A percentile compares a stretch with the other conserved stretches of the same genome.
Conservation (phyloP, 1,284 basidiomycete species). For the Cryptococcus sp. region DNA sequence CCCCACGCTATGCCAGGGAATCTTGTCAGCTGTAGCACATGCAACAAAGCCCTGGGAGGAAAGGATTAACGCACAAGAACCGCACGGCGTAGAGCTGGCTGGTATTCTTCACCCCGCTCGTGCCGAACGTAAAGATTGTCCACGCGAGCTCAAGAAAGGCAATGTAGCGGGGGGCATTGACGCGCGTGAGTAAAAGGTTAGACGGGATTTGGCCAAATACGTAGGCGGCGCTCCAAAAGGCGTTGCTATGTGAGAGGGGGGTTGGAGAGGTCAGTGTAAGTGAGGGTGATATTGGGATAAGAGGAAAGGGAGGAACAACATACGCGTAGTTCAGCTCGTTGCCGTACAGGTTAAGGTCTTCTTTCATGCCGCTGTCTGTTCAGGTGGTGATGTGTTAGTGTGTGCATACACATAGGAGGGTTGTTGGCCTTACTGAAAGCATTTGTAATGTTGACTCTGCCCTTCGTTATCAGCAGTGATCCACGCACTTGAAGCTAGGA, state of each 20-base stretch:
- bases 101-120: slow-evolving; percentile 21
- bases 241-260: slow-evolving; percentile 8
- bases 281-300: too few relatives aligned
- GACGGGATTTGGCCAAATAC: slow-evolving; percentile 32
- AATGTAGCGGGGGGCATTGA: slow-evolving; percentile 29
- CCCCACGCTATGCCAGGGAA: slow-evolving; percentile 15
- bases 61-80: slow-evolving; percentile 24
- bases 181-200: slow-evolving; percentile 30
- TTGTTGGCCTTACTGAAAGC: slow-evolving; percentile 19
- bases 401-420: neutral
- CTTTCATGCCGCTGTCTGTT: slow-evolving; percentile 41
- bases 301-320: too few relatives aligned
- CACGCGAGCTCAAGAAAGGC: slow-evolving; percentile 28
- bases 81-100: slow-evolving; percentile 28
- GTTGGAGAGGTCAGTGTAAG: too few relatives aligned
- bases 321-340: slow-evolving; percentile 57
- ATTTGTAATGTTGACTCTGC: slow-evolving; percentile 26
- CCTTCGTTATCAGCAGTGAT: neutral
- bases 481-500: neutral
- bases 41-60: neutral
- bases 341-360: slow-evolving; percentile 63
- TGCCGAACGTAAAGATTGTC: slow-evolving; percentile 27
- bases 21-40: neutral
- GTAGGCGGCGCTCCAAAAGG: slow-evolving; percentile 32
- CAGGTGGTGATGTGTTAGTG: neutral